Percentiles rank a stretch among this genome's conserved stretches.
Evolutionary conservation across 257 asterid species (phyloP).

Genomic region (Capsicum pubescens): DNA sequence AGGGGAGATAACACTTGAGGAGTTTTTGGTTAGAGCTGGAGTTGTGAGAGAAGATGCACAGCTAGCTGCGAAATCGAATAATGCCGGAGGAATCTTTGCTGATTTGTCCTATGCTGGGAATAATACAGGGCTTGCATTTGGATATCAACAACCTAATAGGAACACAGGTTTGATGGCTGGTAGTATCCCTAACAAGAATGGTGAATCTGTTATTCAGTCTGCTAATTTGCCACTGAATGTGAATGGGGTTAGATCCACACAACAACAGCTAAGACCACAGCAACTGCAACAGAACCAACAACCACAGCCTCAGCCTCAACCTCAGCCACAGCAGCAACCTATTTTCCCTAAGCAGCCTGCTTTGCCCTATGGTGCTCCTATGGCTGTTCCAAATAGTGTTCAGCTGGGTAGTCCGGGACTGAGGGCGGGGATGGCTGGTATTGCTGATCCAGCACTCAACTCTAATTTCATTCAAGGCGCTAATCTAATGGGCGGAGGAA

Average conservation of each 20-base stretch:
- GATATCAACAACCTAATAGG: slow-evolving; percentile 50
- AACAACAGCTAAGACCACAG: slow-evolving; percentile 41
- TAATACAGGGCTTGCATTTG: slow-evolving; percentile 54
- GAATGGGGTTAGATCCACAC: slow-evolving; percentile 58
- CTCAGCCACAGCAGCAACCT: slow-evolving; percentile 48
- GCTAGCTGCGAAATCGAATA: slow-evolving; percentile 45
- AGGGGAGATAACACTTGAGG: slow-evolving; percentile 91
- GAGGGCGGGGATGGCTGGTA: slow-evolving; percentile 56
- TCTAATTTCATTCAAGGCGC: slow-evolving; percentile 53
- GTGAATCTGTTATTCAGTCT: slow-evolving; percentile 48
- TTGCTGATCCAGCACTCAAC: slow-evolving; percentile 50
- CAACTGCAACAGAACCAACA: slow-evolving; percentile 43
- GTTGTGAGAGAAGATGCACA: slow-evolving; percentile 81
- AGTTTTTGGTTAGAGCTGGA: slow-evolving; percentile 83
- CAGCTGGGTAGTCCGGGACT: slow-evolving; percentile 58
- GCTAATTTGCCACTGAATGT: slow-evolving; percentile 58
- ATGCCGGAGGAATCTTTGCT: slow-evolving; percentile 47
- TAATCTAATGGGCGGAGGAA: slow-evolving; percentile 50
- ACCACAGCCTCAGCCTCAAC: slow-evolving; percentile 41
- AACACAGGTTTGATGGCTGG: slow-evolving; percentile 46
- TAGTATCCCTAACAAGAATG: slow-evolving; percentile 45
- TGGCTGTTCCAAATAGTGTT: slow-evolving; percentile 50
- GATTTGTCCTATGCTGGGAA: slow-evolving; percentile 48
- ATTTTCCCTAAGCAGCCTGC: slow-evolving; percentile 71
- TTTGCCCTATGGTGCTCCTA: slow-evolving; percentile 54